Evolutionary conservation across 2,329 filamentous ascomycete species (phyloP), one percentile per base, ranked within the genome.

Genomic region (Monilinia polystroma): DNA sequence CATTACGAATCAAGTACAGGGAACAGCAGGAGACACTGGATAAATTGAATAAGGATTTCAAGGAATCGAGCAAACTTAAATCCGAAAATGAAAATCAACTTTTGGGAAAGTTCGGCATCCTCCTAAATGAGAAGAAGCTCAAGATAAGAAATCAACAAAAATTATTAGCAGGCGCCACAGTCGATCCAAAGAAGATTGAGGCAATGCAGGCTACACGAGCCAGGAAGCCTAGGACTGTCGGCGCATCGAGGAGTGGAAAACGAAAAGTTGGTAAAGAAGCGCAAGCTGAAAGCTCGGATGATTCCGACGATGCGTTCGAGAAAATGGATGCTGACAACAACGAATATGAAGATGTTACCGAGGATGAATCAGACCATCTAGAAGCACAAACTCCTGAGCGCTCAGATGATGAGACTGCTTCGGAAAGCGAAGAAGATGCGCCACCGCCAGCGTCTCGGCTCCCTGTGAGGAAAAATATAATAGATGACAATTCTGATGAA

Each of bases 111-210:
- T 92, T 92, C 72, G 83, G 85, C 65, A 81, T 85, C 66, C 80
- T 94, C 2, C 79, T 93, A 1, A 93, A 93, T 72, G 86, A 90
- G 76, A 94, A 94, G 80, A 93, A 93, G 77, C 80, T 88, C 63
- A 93, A 91, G 78, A 93, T 93, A 60, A 80, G 90, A 54, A 85
- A 92, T 72, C 90, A 92, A 77, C 87, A 90, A 72, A 83, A 84
- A 51, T 77, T 90, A 26, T 77, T 92, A 32, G 69, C 73, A 20
- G 67, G 64, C 47, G 68, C 74, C 12, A 74, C 68, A 26, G 68
- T 75, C 11, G 73, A 76, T 60, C 70, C 71, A 32, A 67, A 49
- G 5, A 73, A 71, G 62, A 65, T 68, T 62, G 69, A 65, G 12
- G 49, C 71, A 7, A 57, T 70, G 49, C 67, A 67, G 45, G 66